Conservation (phyloP, 306 rosid species). For the Malus fusca region DNA sequence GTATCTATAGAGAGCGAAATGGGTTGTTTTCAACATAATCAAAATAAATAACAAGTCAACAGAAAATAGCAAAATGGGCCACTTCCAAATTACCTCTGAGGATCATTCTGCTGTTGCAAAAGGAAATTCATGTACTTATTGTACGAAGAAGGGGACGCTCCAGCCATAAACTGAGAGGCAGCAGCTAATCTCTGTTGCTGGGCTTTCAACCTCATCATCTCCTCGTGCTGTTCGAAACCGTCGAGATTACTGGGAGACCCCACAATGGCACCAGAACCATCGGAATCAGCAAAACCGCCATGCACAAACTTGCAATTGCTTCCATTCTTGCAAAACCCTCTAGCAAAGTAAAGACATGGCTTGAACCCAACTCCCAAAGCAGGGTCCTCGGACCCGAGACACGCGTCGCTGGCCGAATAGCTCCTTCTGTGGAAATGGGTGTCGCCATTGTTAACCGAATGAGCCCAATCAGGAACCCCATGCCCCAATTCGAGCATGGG, state of each 20-base stretch:
- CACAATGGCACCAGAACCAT: constrained; percentile 38
- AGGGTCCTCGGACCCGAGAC: constrained; percentile 60
- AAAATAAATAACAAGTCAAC: neutral
- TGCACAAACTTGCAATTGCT: constrained; percentile 78
- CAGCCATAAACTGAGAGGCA: constrained; percentile 51
- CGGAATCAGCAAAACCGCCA: constrained; percentile 55
- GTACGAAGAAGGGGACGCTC: constrained; percentile 49
- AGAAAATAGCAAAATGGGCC: neutral
- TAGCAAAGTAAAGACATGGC: constrained; percentile 86
- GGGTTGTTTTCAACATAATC: neutral
- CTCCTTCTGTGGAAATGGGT: constrained; percentile 69
- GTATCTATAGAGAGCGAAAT: neutral
- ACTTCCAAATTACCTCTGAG: constrained; percentile 40
- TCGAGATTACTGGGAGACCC: constrained; percentile 69
- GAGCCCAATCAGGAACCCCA: constrained; percentile 50
- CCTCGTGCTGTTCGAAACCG: constrained; percentile 66
- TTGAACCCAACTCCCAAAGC: constrained; percentile 53
- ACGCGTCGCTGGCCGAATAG: constrained; percentile 72
- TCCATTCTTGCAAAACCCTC: constrained; percentile 92
- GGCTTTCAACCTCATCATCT: constrained; percentile 57
- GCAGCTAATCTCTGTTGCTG: constrained; percentile 63
- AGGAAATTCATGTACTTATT: constrained; percentile 62
- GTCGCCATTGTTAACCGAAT: constrained; percentile 54
- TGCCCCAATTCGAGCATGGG: constrained; percentile 43
- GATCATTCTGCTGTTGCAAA: constrained; percentile 67